Base-by-base conservation (phyloP, 192 early-diverging fungal genomes). In the Coemansia sp. region DNA sequence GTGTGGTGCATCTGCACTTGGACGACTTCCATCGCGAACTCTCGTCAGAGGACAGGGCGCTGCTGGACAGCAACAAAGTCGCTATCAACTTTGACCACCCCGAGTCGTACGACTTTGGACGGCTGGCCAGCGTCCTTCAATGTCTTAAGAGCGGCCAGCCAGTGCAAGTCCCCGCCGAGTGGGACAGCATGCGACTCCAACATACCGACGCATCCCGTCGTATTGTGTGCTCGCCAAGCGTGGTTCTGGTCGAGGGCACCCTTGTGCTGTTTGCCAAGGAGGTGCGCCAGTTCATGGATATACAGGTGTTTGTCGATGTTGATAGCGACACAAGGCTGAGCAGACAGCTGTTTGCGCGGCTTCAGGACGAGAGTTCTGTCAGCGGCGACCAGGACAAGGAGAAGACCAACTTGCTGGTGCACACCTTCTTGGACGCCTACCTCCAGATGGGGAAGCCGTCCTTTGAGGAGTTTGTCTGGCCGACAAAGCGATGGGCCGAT, bases 401-500 rank as follows among this genome's bases (percentile, higher is more conserved):
- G 63, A 65, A 60, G 48, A 57, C 72, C 61, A 45, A 63, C 15
- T 18, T 13, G 11, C 64, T 75, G 9, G 68, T 93, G 44, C 86
- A 86, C 16, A 58, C 74, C 21, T 85, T 93, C 23, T 69, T 96
- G 38, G 85, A 85, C 26, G 71, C 85, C 45, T 96, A 95, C 64
- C 70, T 93, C 41, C 84, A 83, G 26, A 88, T 89, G 60, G 90
- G 92, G 32, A 96, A 96, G 81, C 93, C 93, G 6, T 81, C 86
- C 62, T 95, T 93, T 71, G 94, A 96, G 64, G 92, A 96, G 64
- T 96, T 93, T 74, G 87, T 96, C 56, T 83, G 87, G 61, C 93
- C 89, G 76, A 87, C 89, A 9, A 92, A 92, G 70, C 85, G 90
- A 37, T 90, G 86, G 83, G 91, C 91, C 3, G 89, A 92, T 61